Base-by-base conservation (phyloP, 169 alveolate genomes). In the Cryptosporidium sp. region DNA sequence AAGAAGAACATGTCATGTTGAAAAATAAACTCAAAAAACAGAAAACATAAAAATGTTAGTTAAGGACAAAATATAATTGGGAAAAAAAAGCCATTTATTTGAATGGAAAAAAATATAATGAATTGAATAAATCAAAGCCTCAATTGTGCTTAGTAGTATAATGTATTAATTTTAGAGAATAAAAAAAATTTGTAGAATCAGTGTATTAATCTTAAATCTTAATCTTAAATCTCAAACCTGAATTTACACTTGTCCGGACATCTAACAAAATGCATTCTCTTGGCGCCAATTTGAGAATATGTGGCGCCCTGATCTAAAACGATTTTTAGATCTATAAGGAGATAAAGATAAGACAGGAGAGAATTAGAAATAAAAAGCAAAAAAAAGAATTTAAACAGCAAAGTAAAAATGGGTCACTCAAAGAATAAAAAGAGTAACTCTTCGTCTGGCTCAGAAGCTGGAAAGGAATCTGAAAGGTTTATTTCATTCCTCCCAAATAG, bases 401-500 rank as follows among this genome's bases (percentile, higher is more conserved):
- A 75, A 73, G 21, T 37, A 14, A 65, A 65, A 61, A 80, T 80
- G 89, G 80, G 56, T 39, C 89, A 80, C 31, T 80, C 89, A 65
- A 80, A 80, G 48, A 44, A 60, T 48, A 80, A 80, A 51, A 80
- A 80, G 53, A 69, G 75, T 33, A 62, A 42, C 45, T 62, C 75
- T 35, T 23, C 68, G 48, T 44, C 62, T 10, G 60, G 37, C 14
- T 39, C 80, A 0, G 89, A 60, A n/a, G 23, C 3, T 26, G 89
- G 75, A 12, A 80, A 80, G 68, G 67, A 80, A 4, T 60, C 73
- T 29, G 89, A 80, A 39, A 80, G 89, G 18, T 80, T 80, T 80
- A 80, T 80, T 37, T 80, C 89, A 35, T 80, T 80, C 31, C 73
- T 80, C 37, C 89, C 89, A 80, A 80, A 80, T 62, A 39, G 80